phyloP scores from a whole-genome alignment of 73 alveolate genomes.

The Stentor roeselii region DNA sequence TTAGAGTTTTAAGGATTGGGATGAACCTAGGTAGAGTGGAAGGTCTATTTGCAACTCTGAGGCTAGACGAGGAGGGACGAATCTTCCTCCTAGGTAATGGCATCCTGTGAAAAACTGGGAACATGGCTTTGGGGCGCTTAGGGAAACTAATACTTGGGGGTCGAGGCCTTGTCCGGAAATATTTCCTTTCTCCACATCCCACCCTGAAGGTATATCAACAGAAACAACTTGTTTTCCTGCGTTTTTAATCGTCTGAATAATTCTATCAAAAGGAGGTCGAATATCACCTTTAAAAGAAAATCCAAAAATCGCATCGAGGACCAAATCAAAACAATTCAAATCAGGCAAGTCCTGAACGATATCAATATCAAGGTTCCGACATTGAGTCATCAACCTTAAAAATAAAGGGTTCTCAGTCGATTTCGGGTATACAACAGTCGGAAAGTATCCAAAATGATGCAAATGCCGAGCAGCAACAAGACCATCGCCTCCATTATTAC shows the following conservation, averaged over 20 bases:
- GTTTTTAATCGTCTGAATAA: constrained; percentile 68
- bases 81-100: constrained; percentile 97
- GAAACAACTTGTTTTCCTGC: constrained; percentile 76
- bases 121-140: constrained; percentile 95
- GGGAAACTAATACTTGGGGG: constrained; percentile 61
- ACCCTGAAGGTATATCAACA: constrained; percentile 98
- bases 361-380: constrained; percentile 57
- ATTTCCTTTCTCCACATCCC: constrained; percentile 98
- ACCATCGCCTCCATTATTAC: constrained; percentile 97
- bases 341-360: constrained; percentile 42
- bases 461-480: constrained; percentile 96
- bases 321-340: constrained; percentile 52
- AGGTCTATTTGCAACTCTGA: constrained; percentile 57
- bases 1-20: constrained; percentile 29
- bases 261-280: constrained; percentile 89
- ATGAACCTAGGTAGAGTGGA: constrained; percentile 52
- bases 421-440: constrained; percentile 88
- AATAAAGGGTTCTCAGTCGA: constrained; percentile 75
- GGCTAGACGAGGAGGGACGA: constrained; percentile 77
- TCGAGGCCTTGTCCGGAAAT: constrained; percentile 29
- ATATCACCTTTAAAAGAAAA: constrained; percentile 96
- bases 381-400: constrained; percentile 66
- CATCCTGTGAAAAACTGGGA: constrained; percentile 81
- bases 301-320: constrained; percentile 93
- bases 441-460: constrained; percentile 75